These are phyloP conservation scores for Mycena latifolia DNA, from an alignment of 768 basidiomycete genomes.

Conservation along the genomic window DNA sequence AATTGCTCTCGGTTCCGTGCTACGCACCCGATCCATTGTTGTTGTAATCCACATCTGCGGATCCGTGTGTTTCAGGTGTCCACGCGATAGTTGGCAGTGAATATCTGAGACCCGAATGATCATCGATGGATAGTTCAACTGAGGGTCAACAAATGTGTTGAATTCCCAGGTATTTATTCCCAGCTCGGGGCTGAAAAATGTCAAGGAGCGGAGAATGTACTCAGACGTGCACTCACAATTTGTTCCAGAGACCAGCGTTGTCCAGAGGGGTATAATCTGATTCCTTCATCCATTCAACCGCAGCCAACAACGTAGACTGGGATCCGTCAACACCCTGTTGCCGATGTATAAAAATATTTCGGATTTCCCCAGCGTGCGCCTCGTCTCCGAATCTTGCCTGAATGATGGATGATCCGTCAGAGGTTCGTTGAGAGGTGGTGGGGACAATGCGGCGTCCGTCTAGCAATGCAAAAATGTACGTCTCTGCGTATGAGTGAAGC, in stretches of 20 bases:
- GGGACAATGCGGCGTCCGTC: constrained; percentile 36
- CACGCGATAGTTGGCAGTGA: constrained; percentile 34
- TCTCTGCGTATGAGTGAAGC: not conserved
- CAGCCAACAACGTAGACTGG: constrained; percentile 1
- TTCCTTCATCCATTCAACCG: constrained; percentile 12
- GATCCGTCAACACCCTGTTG: constrained; percentile 23
- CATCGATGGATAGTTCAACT: constrained; percentile 17
- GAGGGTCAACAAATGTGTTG: constrained; percentile 20
- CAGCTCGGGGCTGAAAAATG: constrained; percentile 36
- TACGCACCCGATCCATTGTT: constrained; percentile 32
- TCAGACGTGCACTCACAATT: constrained; percentile 27
- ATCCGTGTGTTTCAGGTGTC: constrained; percentile 15
- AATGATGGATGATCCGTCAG: constrained; percentile 33
- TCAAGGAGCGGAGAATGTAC: no score
- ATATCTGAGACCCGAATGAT: constrained; percentile 34
- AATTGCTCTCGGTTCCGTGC: no score
- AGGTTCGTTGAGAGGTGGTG: constrained; percentile 1
- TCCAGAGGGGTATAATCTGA: constrained; percentile 7
- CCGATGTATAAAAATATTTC: constrained; percentile 29
- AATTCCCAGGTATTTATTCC: constrained; percentile 35
- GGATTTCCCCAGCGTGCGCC: constrained; percentile 32
- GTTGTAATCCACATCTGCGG: constrained; percentile 39
- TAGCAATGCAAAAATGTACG: constrained; percentile 26
- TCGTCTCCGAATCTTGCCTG: constrained; percentile 9
- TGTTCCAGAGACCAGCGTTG: constrained; percentile 30